Base-by-base conservation (phyloP, 129 eudicot species). In the Tagetes patula region DNA sequence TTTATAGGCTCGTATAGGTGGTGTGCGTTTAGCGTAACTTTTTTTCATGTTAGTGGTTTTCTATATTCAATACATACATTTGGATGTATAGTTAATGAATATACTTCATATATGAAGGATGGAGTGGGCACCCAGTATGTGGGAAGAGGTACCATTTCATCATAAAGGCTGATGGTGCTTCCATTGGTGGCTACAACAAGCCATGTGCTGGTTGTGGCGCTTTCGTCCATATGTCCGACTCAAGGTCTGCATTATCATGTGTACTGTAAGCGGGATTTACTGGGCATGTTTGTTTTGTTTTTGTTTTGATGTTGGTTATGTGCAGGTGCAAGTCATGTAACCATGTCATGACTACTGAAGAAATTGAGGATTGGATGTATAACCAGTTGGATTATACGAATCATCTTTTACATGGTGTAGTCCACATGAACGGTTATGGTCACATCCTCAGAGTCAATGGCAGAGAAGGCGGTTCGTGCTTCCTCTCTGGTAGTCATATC, bases 51-150 rank as follows among this genome's bases (percentile, higher is more conserved):
- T 43, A 6, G 8, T 43, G 48, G 47, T 43, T 43, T 43, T 7
- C 48, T 43, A 10, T 43, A 2, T 43, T 43, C 11, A 43, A 8
- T 43, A 6, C 2, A 43, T 43, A 43, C 48, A 43, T 43, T 43
- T 43, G 48, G 0, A 43, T 43, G 2, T 43, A 54, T 54, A 1
- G 14, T 40, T 39, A 38, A 53, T 71, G 45, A 54, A 71, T 40
- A 34, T 34, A 34, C 62, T 73, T 62, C 3, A 39, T 74, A 40
- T 42, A 54, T 82, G 54, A 61, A 94, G 98, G 98, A 30, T 94
- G 98, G 98, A 90, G 98, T 55, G 85, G 91, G 41, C 85, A 94
- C 75, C 98, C 98, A 3, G 98, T 94, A 7, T 87, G 98, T 69
- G 84, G 93, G 52, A 94, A 90, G 91, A 85, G 97, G 12, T 94